Base-by-base conservation (phyloP, 1,284 basidiomycete genomes). In the Anthracocystis setariae region DNA sequence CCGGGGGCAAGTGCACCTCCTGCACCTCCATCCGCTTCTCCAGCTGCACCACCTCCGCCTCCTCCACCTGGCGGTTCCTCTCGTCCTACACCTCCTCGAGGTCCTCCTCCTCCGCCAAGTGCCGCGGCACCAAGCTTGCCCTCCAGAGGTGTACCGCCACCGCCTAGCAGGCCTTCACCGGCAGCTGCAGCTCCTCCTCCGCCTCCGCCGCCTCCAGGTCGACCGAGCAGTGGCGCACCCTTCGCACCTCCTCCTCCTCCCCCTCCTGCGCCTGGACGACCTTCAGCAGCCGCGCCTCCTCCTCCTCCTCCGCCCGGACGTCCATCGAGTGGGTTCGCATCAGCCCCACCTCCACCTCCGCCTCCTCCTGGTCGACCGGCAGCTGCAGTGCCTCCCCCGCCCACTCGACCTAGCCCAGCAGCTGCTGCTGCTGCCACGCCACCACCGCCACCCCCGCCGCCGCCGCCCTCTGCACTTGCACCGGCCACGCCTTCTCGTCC, bases 131-230 rank as follows among this genome's bases (percentile, higher is more conserved):
- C 69, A 2, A 60, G 64, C 15, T 27, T 73, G 40, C 64, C 70
- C 18, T 56, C 55, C 0, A 51, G 70, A 55, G 64, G 64, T 38
- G 56, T 73, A 7, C 70, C 70, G 8, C 70, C 70, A 39, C 70
- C 70, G 10, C 70, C 70, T 0, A 55, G 55, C 29, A 54, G 69
- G 24, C 69, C 64, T 17, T 55, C 64, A 3, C 52, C 69, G 23
- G 62, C 60, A 53, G 46, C 40, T 38, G 51, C 66, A 42, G 60
- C 47, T 20, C 47, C 59, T 13, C 50, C 61, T 7, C 52, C 69
- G 15, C 64, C 64, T 18, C 63, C 69, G 4, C 70, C 64, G n/a
- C 60, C 70, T 37, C 43, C 69, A 24, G 46, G 55, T 20, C 43
- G 46, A 24, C 51, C 59, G 1, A 20, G 48, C 10, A 53, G 50